A percentile compares a stretch with the other conserved stretches of the same genome.
Evolutionary conservation across 306 rosid genomes (phyloP).

Genomic region (Glycine soja): DNA sequence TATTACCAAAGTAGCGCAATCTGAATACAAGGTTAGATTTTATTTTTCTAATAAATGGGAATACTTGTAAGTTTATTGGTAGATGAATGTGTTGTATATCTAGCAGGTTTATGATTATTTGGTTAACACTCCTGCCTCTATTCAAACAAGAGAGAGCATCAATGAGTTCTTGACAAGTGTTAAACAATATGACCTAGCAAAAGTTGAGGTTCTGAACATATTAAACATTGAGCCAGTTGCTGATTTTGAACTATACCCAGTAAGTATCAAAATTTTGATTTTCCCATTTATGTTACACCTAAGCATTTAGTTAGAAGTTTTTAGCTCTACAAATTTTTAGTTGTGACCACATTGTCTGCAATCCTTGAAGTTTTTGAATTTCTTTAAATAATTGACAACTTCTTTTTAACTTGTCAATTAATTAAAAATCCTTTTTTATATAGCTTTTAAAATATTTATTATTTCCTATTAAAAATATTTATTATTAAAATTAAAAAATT

Average conservation of each 20-base stretch:
- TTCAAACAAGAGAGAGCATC: slow-evolving; percentile 66
- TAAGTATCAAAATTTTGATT: slow-evolving; percentile 38
- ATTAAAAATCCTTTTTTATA: too few relatives aligned
- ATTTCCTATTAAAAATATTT: too few relatives aligned
- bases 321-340: slow-evolving; percentile 11
- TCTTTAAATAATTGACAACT: too few relatives aligned
- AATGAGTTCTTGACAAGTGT: slow-evolving; percentile 58
- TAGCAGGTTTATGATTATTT: slow-evolving; percentile 76
- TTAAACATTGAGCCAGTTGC: slow-evolving; percentile 65
- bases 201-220: slow-evolving; percentile 80
- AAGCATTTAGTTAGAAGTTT: not conserved
- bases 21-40: slow-evolving; percentile 73
- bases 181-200: slow-evolving; percentile 63
- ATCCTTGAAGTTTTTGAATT: too few relatives aligned
- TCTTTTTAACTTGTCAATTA: too few relatives aligned
- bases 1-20: slow-evolving; percentile 67
- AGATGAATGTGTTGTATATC: slow-evolving; percentile 6
- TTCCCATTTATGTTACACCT: not conserved
- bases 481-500: too few relatives aligned
- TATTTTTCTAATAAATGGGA: not conserved
- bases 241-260: slow-evolving; percentile 61
- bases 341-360: not conserved
- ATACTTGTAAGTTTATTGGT: not conserved
- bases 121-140: slow-evolving; percentile 59
- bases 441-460: too few relatives aligned